These are phyloP conservation scores for Plantago ovata DNA, from an alignment of 257 asterid species.

Conservation along the genomic window DNA sequence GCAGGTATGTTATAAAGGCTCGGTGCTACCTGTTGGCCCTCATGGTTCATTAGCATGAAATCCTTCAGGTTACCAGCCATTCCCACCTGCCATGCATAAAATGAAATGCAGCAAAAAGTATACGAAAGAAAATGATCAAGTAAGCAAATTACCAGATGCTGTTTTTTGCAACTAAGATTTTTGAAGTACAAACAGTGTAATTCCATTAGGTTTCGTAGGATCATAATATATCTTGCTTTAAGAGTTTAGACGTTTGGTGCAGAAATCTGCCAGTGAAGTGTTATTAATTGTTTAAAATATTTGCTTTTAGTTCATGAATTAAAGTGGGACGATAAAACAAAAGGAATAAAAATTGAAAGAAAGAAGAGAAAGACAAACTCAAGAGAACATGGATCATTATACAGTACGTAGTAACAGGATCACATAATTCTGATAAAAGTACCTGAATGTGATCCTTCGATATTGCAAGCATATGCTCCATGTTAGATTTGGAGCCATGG, in stretches of 20 bases:
- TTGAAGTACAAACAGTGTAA: no score
- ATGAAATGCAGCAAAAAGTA: background rate
- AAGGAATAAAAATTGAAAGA: no score
- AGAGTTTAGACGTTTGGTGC: no score
- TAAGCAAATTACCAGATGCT: background rate
- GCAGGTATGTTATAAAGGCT: no score
- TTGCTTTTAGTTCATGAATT: no score
- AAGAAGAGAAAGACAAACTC: background rate
- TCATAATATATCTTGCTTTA: no score
- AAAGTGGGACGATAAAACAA: no score
- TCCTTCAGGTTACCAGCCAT: slow-evolving; percentile 90
- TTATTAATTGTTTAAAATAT: no score
- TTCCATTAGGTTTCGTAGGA: no score
- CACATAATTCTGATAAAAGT: background rate
- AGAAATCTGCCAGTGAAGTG: no score
- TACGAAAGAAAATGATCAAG: background rate
- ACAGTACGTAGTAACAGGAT: background rate
- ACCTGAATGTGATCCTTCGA: slow-evolving; percentile 94
- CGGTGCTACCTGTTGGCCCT: slow-evolving; percentile 68
- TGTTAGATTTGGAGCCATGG: slow-evolving; percentile 53
- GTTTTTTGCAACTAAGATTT: no score
- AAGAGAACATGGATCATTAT: background rate
- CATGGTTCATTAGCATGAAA: slow-evolving; percentile 54
- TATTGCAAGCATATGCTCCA: slow-evolving; percentile 56
- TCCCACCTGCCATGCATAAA: slow-evolving; percentile 45